Evolutionary conservation across 2,329 filamentous ascomycete genomes (phyloP), one percentile per base, ranked within the genome.

Genomic region (Pseudogymnoascus sp.): DNA sequence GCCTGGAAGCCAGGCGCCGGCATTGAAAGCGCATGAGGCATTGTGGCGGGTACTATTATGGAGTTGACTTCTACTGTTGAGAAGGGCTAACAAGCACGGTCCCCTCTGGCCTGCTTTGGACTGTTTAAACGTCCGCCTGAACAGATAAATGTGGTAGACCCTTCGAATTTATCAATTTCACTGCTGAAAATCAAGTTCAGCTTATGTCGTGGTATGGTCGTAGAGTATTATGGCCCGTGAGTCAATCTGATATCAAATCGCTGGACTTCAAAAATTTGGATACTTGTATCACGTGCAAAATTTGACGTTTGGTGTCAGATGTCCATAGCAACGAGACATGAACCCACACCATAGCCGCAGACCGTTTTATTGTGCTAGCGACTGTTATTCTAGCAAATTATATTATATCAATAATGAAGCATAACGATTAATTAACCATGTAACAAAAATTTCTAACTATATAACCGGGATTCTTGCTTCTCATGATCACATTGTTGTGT

Each of bases 1-100:
- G 90, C 90, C 79, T 93, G 90, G 68, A 95, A 87, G 77, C 89
- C 89, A 64, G 88, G 85, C 64, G 88, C 82, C 70, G 89, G 87
- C 78, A 89, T 86, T 25, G 86, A 82, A 61, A 85, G 83, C 65
- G 88, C 88, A 80, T 92, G 89, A 71, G 89, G 89, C 89, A 93
- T 92, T 61, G 67, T 67, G 49, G 46, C 18, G 38, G 62, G 38
- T 42, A 28, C 59, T 60, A 56, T 34, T 56, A 56, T 14, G 28
- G n/a, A 34, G 49, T 34, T 21, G 49, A 34, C 49, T 34, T 56
- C 28, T 34, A 56, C 25, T 21, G 49, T 56, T 56, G 49, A 56
- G n/a, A 11, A 56, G 28, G 46, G 28, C 25, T 21, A 34, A 34
- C 49, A 56, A 56, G 49, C 49, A 56, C n/a, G 49, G 49, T 56